Evolutionary conservation across 805 yeast species (phyloP), one percentile per base, ranked within the genome.

Genomic region (Metschnikowia henanensis): DNA sequence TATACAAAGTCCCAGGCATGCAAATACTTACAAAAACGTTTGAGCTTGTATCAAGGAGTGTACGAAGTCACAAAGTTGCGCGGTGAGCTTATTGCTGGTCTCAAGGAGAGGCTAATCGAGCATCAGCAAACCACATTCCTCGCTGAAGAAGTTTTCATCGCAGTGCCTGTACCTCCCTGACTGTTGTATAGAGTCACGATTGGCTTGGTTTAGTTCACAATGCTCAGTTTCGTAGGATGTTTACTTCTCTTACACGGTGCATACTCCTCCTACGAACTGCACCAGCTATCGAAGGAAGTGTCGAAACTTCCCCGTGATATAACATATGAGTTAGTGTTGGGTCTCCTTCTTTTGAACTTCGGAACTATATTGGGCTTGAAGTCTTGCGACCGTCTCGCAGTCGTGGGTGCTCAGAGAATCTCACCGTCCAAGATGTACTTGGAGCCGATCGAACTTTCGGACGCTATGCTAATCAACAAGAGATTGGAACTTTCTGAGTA

Each of bases 221-320:
- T 37, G 46, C 41, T 42, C 8, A 37, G 12, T 21, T 26, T 32
- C 0, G 17, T 42, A 18, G 43, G 49, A 8, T 41, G 34, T 30
- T 19, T 36, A n/a, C 36, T 48, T 26, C 62, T 79, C 29, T 38
- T 68, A 1, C 83, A 80, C 55, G 72, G 81, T 1, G 80, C 75
- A 1, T 78, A 76, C 50, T 79, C 83, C 6, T 70, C 83, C 2
- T 75, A 72, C 49, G 82, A 79, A 53, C 70, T 69, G 59, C 73
- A 73, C 52, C 74, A 72, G 52, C 59, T 71, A 28, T 43, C 58
- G 19, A 59, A 70, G 49, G 39, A 57, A 34, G 20, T 47, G 10
- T 38, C 52, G 6, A 42, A 53, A 10, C 51, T 76, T 33, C 80
- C 81, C 2, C 37, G 57, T 6, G 84, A 79, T 54, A 70, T 84